Conservation (phyloP, 805 yeast species). For the Candida methanosorbosa region DNA sequence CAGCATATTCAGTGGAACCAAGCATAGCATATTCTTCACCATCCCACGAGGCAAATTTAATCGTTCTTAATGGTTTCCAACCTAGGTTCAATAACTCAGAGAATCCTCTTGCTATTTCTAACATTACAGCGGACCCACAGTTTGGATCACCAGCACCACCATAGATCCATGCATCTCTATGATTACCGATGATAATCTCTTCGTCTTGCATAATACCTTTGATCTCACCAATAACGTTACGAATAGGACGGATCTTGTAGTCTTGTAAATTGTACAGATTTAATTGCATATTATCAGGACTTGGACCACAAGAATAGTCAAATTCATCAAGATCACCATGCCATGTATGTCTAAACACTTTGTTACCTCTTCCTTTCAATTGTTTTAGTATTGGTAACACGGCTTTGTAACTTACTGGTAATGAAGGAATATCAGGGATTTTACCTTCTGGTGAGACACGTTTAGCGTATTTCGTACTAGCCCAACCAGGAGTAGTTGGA, state of each 20-base stretch:
- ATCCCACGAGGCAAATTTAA: conserved; percentile 32
- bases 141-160: conserved; percentile 47
- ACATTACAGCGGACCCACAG: conserved; percentile 37
- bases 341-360: conserved; percentile 23
- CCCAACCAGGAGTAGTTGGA: conserved; percentile 70
- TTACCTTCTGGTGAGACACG: conserved; percentile 31
- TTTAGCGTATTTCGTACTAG: conserved; percentile 37
- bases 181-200: conserved; percentile 45
- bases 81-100: conserved; percentile 35
- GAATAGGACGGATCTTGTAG: conserved; percentile 32
- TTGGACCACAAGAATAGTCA: conserved; percentile 41
- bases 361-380: conserved; percentile 29
- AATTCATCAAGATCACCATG: conserved; percentile 32
- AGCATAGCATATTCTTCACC: conserved; percentile 40
- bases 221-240: conserved; percentile 44
- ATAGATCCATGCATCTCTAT: conserved; percentile 41
- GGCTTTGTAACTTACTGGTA: conserved; percentile 39
- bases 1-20: conserved; percentile 52
- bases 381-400: conserved; percentile 30
- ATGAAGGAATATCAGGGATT: conserved; percentile 44
- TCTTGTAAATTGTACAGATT: conserved; percentile 34
- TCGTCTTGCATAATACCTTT: conserved; percentile 47
- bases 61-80: conserved; percentile 32
- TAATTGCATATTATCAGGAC: conserved; percentile 18
- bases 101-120: conserved; percentile 47